These are phyloP conservation scores for Bipolaris zeicola DNA, from an alignment of 2,329 filamentous ascomycete species.

Conservation along the genomic window DNA sequence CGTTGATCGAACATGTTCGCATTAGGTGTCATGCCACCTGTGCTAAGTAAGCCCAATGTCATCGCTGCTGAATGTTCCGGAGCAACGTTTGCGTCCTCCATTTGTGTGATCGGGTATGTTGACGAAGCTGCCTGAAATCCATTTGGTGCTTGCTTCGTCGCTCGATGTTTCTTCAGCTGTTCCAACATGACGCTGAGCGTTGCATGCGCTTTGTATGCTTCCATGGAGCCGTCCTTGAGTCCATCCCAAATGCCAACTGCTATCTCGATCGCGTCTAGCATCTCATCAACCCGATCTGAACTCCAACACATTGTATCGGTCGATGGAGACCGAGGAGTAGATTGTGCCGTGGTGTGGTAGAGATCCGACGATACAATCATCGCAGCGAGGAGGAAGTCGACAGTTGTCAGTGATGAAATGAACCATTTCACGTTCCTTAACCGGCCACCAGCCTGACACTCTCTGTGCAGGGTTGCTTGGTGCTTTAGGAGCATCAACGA, in stretches of 20 bases:
- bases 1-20: conserved; percentile 50
- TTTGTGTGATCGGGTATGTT: conserved; percentile 38
- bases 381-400: conserved; percentile 84
- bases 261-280: conserved; percentile 75
- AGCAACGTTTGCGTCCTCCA: conserved; percentile 61
- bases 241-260: conserved; percentile 81
- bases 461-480: conserved; percentile 74
- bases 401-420: conserved; percentile 77
- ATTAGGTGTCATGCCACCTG: conserved; percentile 63
- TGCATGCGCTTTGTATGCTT: conserved; percentile 84
- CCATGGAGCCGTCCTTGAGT: conserved; percentile 77
- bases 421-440: conserved; percentile 78
- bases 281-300: conserved; percentile 65
- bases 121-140: conserved; percentile 41
- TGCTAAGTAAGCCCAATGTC: conserved; percentile 71
- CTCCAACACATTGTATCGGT: conserved; percentile 53
- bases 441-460: conserved; percentile 73
- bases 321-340: conserved; percentile 44
- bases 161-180: conserved; percentile 67
- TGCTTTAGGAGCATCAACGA: conserved; percentile 81
- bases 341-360: conserved; percentile 65
- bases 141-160: conserved; percentile 32
- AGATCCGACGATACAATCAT: conserved; percentile 85
- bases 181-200: conserved; percentile 83
- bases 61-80: conserved; percentile 70